phyloP scores from a whole-genome alignment of 2,329 filamentous ascomycete genomes.

The Diaporthe capsici region DNA sequence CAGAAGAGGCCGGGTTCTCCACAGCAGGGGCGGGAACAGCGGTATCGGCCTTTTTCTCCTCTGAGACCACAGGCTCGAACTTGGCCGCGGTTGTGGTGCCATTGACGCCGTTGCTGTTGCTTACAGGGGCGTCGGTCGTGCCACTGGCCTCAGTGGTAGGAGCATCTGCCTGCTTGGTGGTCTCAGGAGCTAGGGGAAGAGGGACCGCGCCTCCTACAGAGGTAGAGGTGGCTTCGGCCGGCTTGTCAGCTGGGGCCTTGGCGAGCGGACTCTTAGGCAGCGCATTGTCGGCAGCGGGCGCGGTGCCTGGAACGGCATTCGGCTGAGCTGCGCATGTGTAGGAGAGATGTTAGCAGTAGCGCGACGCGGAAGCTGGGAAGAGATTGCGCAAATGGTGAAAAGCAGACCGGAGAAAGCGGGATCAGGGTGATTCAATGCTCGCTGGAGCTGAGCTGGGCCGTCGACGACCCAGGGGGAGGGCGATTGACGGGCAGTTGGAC shows the following conservation, averaged over 20 bases:
- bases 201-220: constrained; percentile 16
- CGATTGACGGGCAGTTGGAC: background rate
- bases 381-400: constrained; percentile 21
- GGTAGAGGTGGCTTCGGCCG: constrained; percentile 23
- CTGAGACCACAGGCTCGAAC: constrained; percentile 30
- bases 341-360: constrained; percentile 34
- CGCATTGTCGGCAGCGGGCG: constrained; percentile 35
- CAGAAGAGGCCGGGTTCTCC: constrained; percentile 19
- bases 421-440: background rate
- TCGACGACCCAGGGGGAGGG: background rate
- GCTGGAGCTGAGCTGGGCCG: constrained; percentile 28
- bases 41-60: constrained; percentile 34
- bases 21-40: constrained; percentile 26
- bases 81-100: constrained; percentile 33
- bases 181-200: constrained; percentile 31
- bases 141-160: constrained; percentile 33
- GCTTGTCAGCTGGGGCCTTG: constrained; percentile 27
- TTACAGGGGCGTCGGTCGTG: constrained; percentile 4
- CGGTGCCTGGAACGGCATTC: constrained; percentile 17
- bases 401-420: constrained; percentile 8
- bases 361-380: background rate
- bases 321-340: constrained; percentile 33
- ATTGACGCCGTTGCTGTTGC: constrained; percentile 29
- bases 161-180: constrained; percentile 32
- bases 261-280: constrained; percentile 33